Evolutionary conservation across 2,329 filamentous ascomycete species (phyloP).

Genomic region (Diplocarpon mali): DNA sequence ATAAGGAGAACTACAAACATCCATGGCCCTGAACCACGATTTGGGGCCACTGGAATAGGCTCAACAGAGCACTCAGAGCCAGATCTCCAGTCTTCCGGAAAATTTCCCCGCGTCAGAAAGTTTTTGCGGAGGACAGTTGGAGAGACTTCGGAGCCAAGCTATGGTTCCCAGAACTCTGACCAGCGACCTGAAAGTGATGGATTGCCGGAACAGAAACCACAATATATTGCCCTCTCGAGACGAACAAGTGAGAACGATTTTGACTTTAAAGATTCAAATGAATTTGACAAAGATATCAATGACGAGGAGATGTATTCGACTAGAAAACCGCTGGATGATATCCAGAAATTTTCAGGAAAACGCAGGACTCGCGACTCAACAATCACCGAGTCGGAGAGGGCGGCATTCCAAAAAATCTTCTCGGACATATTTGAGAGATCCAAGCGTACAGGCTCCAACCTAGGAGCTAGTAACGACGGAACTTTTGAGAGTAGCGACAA

Average conservation of each 20-base stretch:
- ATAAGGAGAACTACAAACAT: constrained; percentile 4
- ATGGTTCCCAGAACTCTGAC: neutral
- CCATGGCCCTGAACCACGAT: constrained; percentile 2
- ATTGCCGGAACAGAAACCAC: neutral
- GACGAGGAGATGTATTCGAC: constrained; percentile 5
- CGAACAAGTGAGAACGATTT: neutral
- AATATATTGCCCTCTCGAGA: neutral
- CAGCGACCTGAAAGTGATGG: neutral
- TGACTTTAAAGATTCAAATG: neutral
- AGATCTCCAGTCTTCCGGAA: too few relatives aligned
- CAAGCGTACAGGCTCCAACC: neutral
- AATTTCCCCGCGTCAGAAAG: too few relatives aligned
- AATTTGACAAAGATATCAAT: constrained; percentile 10
- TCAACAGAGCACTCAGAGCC: too few relatives aligned
- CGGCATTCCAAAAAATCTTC: constrained; percentile 44
- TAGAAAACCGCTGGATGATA: constrained; percentile 8
- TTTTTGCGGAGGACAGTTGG: too few relatives aligned
- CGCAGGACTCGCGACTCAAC: constrained; percentile 32
- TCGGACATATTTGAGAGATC: constrained; percentile 39
- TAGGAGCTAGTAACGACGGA: neutral
- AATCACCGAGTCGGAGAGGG: constrained; percentile 44
- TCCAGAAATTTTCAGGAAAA: constrained; percentile 16
- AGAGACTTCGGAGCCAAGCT: neutral
- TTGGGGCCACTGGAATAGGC: neutral
- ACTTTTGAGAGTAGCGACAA: too few relatives aligned